Evolutionary conservation across 2,329 filamentous ascomycete species (phyloP).

Genomic region (Lachnellula hyalina): DNA sequence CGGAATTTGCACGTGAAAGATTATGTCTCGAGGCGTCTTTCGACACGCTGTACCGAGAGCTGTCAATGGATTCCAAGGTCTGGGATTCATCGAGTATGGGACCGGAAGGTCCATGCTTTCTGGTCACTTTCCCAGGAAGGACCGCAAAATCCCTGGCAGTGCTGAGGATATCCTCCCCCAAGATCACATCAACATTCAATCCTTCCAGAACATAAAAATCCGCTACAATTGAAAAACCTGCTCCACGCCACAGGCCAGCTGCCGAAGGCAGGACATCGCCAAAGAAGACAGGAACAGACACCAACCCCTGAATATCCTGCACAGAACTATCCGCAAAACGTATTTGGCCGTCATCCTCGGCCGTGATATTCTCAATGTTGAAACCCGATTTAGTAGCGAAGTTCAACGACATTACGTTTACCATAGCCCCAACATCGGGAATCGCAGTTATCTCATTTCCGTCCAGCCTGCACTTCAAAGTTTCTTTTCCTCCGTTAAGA

Average conservation of each 20-base stretch:
- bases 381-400: neutral
- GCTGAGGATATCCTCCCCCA: slow-evolving; percentile 3
- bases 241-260: neutral
- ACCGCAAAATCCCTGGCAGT: neutral
- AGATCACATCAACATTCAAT: slow-evolving; percentile 1
- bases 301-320: neutral
- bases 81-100: neutral
- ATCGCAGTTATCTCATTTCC: neutral
- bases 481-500: neutral
- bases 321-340: slow-evolving; percentile 1
- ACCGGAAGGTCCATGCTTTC: neutral
- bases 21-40: neutral
- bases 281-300: slow-evolving; percentile 2
- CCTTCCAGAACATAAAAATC: slow-evolving; percentile 1
- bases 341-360: neutral
- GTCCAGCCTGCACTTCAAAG: slow-evolving; percentile 1
- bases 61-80: neutral
- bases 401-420: slow-evolving; percentile 6
- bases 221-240: neutral
- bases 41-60: no score
- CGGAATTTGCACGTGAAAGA: neutral
- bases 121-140: neutral
- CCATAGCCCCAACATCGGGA: neutral
- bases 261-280: neutral
- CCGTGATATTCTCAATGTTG: neutral